A percentile compares a stretch with the other conserved stretches of the same genome.
Evolutionary conservation across 768 basidiomycete species (phyloP).

Genomic region (Kwoniella mangroviensis): DNA sequence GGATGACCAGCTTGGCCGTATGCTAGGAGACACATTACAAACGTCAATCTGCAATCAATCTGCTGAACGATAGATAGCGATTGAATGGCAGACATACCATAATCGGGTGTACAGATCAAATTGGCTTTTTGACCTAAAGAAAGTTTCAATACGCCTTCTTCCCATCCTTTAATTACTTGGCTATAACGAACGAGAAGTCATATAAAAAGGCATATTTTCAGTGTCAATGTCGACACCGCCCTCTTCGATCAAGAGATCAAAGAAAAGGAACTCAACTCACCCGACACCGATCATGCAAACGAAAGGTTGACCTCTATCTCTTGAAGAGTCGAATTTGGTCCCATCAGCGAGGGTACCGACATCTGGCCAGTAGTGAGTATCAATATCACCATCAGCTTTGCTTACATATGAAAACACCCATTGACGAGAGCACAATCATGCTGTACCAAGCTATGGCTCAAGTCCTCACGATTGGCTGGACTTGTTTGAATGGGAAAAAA

Average conservation of each 20-base stretch:
- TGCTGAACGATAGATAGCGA: neutral
- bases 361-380: neutral
- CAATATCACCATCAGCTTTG: neutral
- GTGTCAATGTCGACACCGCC: too few relatives aligned
- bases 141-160: neutral
- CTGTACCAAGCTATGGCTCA: too few relatives aligned
- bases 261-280: neutral
- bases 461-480: too few relatives aligned
- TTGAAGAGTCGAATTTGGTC: neutral
- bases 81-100: neutral
- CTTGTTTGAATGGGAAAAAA: too few relatives aligned
- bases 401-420: too few relatives aligned
- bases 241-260: too few relatives aligned
- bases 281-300: neutral
- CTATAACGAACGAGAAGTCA: too few relatives aligned
- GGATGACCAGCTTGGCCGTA: constrained; percentile 54
- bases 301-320: neutral
- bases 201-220: too few relatives aligned
- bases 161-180: neutral
- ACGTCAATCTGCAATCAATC: neutral
- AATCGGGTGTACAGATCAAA: neutral
- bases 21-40: constrained; percentile 15
- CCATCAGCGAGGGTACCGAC: neutral
- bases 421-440: too few relatives aligned
- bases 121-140: neutral